phyloP scores from a whole-genome alignment of 441 rosid genomes.

The Erodium chrysanthum region DNA sequence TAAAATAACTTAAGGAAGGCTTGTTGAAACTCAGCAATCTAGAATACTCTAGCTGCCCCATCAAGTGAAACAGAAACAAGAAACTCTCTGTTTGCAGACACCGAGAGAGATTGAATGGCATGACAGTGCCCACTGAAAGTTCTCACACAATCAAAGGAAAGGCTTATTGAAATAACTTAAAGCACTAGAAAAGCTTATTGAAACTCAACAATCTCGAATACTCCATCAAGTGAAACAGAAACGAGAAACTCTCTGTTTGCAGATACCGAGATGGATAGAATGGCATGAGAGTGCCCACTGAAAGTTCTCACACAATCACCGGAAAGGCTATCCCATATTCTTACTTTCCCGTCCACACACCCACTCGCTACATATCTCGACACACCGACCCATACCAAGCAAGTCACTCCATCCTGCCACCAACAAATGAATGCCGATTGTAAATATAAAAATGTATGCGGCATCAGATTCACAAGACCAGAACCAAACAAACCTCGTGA shows the following conservation, averaged over 20 bases:
- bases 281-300: conserved; percentile 49
- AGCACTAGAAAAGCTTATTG: no score
- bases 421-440: neutral
- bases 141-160: conserved; percentile 51
- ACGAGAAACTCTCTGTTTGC: conserved; percentile 43
- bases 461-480: no score
- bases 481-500: conserved; percentile 44
- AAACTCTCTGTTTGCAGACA: conserved; percentile 40
- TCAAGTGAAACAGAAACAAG: conserved; percentile 62
- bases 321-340: conserved; percentile 66
- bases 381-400: conserved; percentile 62
- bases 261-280: conserved; percentile 50
- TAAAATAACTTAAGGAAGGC: no score
- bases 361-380: conserved; percentile 62
- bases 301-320: conserved; percentile 53
- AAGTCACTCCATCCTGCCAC: conserved; percentile 62
- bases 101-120: conserved; percentile 43
- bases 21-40: conserved; percentile 40
- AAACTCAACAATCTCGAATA: conserved; percentile 50
- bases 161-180: no score
- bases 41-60: conserved; percentile 35
- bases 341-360: conserved; percentile 56
- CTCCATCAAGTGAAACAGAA: conserved; percentile 56
- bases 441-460: neutral
- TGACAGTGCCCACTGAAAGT: conserved; percentile 54